Evolutionary conservation across 331 rosid genomes (phyloP), one percentile per base, ranked within the genome.

Genomic region (Quercus phellos): DNA sequence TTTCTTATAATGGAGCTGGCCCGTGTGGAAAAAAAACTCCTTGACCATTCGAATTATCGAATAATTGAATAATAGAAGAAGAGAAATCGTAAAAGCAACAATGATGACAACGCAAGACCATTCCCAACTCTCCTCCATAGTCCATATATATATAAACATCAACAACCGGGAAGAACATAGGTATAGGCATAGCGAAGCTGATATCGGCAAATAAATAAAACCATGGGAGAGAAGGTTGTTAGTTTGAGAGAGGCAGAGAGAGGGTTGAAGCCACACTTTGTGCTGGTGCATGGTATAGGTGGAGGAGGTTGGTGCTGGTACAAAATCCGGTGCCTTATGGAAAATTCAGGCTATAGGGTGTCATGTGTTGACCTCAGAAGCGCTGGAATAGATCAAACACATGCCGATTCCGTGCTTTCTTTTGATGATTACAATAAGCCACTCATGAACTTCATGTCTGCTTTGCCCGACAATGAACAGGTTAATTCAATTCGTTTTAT

Each of bases 271-370:
- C 85, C 84, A 73, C 96, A 93, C 89, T 91, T 88, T 76, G 98
- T 93, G 77, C 83, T 93, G 63, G 90, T 93, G 54, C 98, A 91
- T 82, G 98, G 98, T 42, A 18, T 90, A 70, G 51, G 94, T 18
- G 90, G 90, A 5, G 98, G 97, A 38, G 73, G 86, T 78, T 93
- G 98, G 98, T 89, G 98, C 58, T 93, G 98, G 98, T 91, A 89
- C 87, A 93, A 89, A 89, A 84, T 93, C 83, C 70, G 88, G 77
- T 89, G 92, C 51, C 94, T 91, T 6, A 87, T 93, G 94, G 97
- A 93, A 86, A 88, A 84, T 83, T 93, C 94, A 4, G 93, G 98
- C 77, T 87, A 78, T 77, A 87, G 68, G 79, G 97, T 89, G 6
- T 85, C 98, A 14, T 88, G 94, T 74, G 51, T 93, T 74, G 94